Conservation (phyloP, 345 rosid genomes). For the Acer yangbiense region DNA sequence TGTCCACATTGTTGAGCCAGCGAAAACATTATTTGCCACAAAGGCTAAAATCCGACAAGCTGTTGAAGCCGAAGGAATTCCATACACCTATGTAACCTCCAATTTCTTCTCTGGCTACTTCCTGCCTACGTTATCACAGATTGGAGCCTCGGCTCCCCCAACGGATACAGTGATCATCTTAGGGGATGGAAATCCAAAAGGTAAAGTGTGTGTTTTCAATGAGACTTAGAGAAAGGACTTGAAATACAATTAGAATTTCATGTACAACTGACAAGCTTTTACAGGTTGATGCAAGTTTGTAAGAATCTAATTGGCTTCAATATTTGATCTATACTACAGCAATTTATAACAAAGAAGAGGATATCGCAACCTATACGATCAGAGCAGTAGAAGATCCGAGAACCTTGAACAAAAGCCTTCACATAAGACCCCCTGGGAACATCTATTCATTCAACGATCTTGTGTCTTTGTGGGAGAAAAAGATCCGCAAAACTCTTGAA, state of each 20-base stretch:
- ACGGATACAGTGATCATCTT: slow-evolving; percentile 50
- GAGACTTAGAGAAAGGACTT: not conserved
- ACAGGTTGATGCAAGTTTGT: no score
- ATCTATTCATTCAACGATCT: slow-evolving; percentile 56
- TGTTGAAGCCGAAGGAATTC: slow-evolving; percentile 49
- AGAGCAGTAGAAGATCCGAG: slow-evolving; percentile 56
- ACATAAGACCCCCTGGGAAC: slow-evolving; percentile 51
- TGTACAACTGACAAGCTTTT: not conserved
- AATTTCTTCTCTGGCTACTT: slow-evolving; percentile 49
- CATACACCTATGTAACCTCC: slow-evolving; percentile 47
- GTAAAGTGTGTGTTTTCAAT: slow-evolving; percentile 20
- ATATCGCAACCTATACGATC: slow-evolving; percentile 51
- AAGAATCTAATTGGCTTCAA: not conserved
- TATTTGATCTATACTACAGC: slow-evolving; percentile 25
- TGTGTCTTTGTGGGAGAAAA: slow-evolving; percentile 62
- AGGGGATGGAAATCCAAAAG: slow-evolving; percentile 62
- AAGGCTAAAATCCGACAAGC: slow-evolving; percentile 46
- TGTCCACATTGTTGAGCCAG: slow-evolving; percentile 49
- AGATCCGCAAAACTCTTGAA: slow-evolving; percentile 53
- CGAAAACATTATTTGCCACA: slow-evolving; percentile 37
- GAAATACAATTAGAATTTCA: not conserved
- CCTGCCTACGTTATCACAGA: slow-evolving; percentile 46
- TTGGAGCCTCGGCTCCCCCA: slow-evolving; percentile 46
- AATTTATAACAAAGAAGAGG: slow-evolving; percentile 53
- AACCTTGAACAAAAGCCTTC: slow-evolving; percentile 57